Evolutionary conservation across 345 rosid genomes (phyloP).

Genomic region (Raphanus raphanistrum): DNA sequence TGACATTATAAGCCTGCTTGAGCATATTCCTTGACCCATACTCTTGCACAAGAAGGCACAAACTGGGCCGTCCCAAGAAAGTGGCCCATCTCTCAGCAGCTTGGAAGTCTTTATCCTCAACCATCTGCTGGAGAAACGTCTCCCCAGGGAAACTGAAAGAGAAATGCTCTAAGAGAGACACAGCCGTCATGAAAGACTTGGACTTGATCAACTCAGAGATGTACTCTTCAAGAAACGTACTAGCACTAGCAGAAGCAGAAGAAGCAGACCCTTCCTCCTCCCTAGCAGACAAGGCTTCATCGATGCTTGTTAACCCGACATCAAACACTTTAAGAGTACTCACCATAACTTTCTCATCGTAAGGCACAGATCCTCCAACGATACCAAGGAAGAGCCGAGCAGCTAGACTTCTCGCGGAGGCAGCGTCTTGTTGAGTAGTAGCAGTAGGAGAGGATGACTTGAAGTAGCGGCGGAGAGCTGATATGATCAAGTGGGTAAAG

Average conservation of each 20-base stretch:
- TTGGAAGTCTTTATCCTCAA: constrained; percentile 63
- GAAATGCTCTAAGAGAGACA: constrained; percentile 74
- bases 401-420: constrained; percentile 59
- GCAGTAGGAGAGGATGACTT: constrained; percentile 40
- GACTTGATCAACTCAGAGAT: constrained; percentile 56
- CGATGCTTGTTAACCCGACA: constrained; percentile 53
- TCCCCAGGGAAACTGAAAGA: constrained; percentile 71
- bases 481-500: constrained; percentile 83
- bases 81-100: constrained; percentile 97
- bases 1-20: constrained; percentile 62
- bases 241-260: neutral
- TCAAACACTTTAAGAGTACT: constrained; percentile 65
- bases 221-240: constrained; percentile 61
- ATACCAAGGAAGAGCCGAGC: constrained; percentile 57
- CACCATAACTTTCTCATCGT: constrained; percentile 60
- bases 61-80: constrained; percentile 81
- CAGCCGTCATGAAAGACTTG: constrained; percentile 73
- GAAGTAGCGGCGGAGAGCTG: constrained; percentile 67
- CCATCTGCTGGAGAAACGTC: constrained; percentile 70
- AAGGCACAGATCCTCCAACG: constrained; percentile 50
- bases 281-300: constrained; percentile 43
- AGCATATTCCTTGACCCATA: constrained; percentile 74
- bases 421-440: constrained; percentile 38
- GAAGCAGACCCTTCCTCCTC: constrained; percentile 31
- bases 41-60: constrained; percentile 65